Percentiles rank a stretch among this genome's conserved stretches.
Conservation (phyloP, 1,139 yeast genomes). For the Pichia sorboxylosa region DNA sequence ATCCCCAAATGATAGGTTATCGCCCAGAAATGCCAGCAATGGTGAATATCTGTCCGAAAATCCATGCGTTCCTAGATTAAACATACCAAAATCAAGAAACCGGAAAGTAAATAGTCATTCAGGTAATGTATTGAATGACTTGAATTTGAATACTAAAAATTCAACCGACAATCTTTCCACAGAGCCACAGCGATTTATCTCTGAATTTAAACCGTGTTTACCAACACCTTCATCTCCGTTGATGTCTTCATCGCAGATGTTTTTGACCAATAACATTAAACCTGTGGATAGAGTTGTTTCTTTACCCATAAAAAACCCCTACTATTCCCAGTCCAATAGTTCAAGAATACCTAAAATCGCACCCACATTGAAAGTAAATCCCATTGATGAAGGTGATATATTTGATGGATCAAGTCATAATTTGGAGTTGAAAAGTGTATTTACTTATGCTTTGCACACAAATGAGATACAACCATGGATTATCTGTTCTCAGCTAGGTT, state of each 20-base stretch:
- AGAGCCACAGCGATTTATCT: conserved; percentile 6
- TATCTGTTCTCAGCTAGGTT: conserved; percentile 35
- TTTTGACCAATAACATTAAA: too few relatives aligned
- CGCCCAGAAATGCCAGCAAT: too few relatives aligned
- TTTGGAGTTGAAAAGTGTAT: background rate
- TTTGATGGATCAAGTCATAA: background rate
- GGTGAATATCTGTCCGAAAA: too few relatives aligned
- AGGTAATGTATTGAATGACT: background rate
- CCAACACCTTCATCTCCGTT: background rate
- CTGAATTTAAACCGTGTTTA: conserved; percentile 8
- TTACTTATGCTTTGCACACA: background rate
- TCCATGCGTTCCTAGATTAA: too few relatives aligned
- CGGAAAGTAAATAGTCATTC: too few relatives aligned
- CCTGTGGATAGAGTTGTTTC: conserved; percentile 22
- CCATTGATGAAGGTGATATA: background rate
- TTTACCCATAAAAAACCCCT: conserved; percentile 14
- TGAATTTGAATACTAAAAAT: conserved; percentile 2
- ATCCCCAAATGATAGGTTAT: too few relatives aligned
- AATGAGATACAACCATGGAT: conserved; percentile 18
- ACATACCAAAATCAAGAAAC: too few relatives aligned
- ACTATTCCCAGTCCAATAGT: background rate
- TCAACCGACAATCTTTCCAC: background rate
- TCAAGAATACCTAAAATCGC: background rate
- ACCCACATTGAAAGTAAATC: background rate
- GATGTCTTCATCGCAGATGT: too few relatives aligned